Conservation (phyloP, 176 grass and related monocot genomes). For the Olyra latifolia region DNA sequence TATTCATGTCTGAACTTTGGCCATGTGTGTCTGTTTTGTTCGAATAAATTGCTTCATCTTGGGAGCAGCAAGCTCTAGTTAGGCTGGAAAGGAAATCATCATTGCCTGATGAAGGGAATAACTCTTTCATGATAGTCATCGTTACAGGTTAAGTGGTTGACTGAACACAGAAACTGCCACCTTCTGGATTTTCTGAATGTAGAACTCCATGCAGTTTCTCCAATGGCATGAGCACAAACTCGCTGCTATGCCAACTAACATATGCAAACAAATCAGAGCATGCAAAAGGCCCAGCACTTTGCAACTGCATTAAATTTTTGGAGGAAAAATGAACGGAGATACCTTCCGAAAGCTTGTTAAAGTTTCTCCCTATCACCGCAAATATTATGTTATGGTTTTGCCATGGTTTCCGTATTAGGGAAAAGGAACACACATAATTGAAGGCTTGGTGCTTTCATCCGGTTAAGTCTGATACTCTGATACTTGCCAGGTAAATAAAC, state of each 20-base stretch:
- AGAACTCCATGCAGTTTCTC: neutral
- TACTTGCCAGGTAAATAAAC: neutral
- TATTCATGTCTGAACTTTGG: neutral
- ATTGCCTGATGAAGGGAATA: neutral
- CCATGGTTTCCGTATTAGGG: neutral
- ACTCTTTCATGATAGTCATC: neutral
- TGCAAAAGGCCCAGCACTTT: neutral
- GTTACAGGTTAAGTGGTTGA: conserved; percentile 3
- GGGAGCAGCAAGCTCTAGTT: neutral
- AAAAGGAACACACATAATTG: neutral
- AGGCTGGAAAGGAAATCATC: neutral
- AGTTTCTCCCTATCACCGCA: neutral
- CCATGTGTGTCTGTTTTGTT: neutral
- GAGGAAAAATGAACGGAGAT: neutral
- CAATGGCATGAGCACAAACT: conserved; percentile 4
- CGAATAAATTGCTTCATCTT: conserved; percentile 7
- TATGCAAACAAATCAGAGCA: neutral
- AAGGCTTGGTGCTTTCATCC: neutral
- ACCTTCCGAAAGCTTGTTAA: neutral
- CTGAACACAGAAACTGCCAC: neutral
- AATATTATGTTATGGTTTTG: neutral
- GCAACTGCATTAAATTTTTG: neutral
- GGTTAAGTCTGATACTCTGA: conserved; percentile 1
- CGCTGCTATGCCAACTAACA: neutral
- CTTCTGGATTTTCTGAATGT: neutral